Evolutionary conservation across 2,329 filamentous ascomycete species (phyloP).

Genomic region (Lasiodiplodia sp.): DNA sequence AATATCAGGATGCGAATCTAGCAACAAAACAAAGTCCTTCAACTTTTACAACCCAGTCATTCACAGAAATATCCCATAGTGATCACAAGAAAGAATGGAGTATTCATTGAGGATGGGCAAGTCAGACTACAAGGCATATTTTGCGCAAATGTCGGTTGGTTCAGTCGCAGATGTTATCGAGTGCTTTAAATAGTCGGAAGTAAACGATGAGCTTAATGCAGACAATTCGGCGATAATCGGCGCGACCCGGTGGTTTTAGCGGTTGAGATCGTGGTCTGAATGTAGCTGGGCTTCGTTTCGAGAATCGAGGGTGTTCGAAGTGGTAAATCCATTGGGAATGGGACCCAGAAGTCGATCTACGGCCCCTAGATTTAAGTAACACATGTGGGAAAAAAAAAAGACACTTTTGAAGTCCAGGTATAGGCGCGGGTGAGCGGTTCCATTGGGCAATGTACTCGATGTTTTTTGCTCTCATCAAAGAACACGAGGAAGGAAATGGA

Average conservation of each 20-base stretch:
- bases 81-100: background rate
- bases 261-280: background rate
- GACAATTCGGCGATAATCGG: background rate
- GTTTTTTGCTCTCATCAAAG: constrained; percentile 29
- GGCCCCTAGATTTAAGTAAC: background rate
- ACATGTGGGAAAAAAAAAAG: background rate
- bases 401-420: background rate
- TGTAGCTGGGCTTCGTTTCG: background rate
- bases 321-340: background rate
- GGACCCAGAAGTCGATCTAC: background rate
- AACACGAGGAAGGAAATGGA: constrained; percentile 20
- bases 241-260: background rate
- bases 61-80: background rate
- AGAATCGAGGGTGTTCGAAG: background rate
- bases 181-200: background rate
- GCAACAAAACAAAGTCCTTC: background rate
- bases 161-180: background rate
- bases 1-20: too few relatives aligned
- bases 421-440: constrained; percentile 26
- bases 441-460: constrained; percentile 30
- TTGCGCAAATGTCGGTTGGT: background rate
- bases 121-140: background rate
- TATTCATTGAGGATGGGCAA: background rate
- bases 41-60: background rate
- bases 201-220: background rate